Base-by-base conservation (phyloP, 331 rosid species). In the Telfairia occidentalis region DNA sequence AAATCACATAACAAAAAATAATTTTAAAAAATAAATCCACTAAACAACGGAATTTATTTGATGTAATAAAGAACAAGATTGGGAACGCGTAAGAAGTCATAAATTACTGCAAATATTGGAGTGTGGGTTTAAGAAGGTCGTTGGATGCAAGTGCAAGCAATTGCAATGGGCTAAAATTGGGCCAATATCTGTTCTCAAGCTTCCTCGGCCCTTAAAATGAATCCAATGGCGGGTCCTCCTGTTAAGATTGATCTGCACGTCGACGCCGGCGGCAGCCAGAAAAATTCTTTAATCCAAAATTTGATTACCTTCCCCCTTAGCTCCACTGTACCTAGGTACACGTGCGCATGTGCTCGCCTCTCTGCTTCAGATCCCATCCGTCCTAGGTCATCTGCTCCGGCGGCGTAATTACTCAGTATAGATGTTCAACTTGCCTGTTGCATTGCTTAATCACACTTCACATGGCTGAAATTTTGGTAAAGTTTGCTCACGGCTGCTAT, bases 321-420 rank as follows among this genome's bases (percentile, higher is more conserved):
- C 57, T 70, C 75, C 15, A 5, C 74, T 67, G 72, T 37, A 61
- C 45, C 18, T 19, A n/a, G 3, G 8, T 35, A 18, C 10, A 19
- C 45, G 11, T 19, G 48, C 30, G 5, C 72, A 64, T 64, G 72
- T 37, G 72, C 72, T 38, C 52, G 23, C 35, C 53, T 42, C 73
- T 40, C 73, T 42, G 75, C 38, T 70, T 45, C 75, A 43, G 75
- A 70, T 70, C 75, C 49, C 75, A 70, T 45, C 74, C 57, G 38
- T 70, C 12, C 34, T 45, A 43, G 54, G 52, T 70, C 75, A 42
- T 24, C 37, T 45, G 13, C 58, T 70, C 26, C 58, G 40, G 57
- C 75, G 75, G 52, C 57, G 40, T 26, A 15, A 3, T 45, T 45
- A 35, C 21, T 35, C 3, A 35, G 48, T 35, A 35, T 5, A 53